Percentiles rank a stretch among this genome's conserved stretches.
phyloP scores from a whole-genome alignment of 306 rosid genomes.

The Carpinus fangiana region DNA sequence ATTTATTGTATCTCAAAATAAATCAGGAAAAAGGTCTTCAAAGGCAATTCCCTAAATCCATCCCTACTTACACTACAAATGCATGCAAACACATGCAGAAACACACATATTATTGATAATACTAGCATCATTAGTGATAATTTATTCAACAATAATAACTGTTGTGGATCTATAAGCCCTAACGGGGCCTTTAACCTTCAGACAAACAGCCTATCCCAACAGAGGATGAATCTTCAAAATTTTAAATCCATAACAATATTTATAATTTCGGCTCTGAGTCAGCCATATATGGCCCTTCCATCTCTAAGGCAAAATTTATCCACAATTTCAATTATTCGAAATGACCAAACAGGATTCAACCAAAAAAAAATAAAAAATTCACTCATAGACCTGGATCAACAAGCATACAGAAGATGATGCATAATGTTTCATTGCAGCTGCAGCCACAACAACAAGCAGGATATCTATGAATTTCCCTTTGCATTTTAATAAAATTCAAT shows the following conservation, averaged over 20 bases:
- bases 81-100: not conserved
- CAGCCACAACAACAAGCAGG: not conserved
- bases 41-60: not conserved
- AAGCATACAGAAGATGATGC: not conserved
- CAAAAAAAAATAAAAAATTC: not conserved
- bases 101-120: not conserved
- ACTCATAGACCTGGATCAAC: not conserved
- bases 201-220: not conserved
- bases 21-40: not conserved
- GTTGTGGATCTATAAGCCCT: not conserved
- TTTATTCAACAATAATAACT: not conserved
- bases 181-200: not conserved
- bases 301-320: not conserved
- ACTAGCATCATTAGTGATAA: not conserved
- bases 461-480: not conserved
- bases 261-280: not conserved
- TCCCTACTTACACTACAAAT: not conserved
- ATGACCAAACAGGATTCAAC: not conserved
- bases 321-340: not conserved
- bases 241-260: not conserved
- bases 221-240: not conserved
- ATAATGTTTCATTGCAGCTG: not conserved
- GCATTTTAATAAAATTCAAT: too few relatives aligned
- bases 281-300: not conserved
- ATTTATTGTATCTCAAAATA: not conserved